Evolutionary conservation across 169 alveolate genomes (phyloP).

Genomic region (Neospora caninum): DNA sequence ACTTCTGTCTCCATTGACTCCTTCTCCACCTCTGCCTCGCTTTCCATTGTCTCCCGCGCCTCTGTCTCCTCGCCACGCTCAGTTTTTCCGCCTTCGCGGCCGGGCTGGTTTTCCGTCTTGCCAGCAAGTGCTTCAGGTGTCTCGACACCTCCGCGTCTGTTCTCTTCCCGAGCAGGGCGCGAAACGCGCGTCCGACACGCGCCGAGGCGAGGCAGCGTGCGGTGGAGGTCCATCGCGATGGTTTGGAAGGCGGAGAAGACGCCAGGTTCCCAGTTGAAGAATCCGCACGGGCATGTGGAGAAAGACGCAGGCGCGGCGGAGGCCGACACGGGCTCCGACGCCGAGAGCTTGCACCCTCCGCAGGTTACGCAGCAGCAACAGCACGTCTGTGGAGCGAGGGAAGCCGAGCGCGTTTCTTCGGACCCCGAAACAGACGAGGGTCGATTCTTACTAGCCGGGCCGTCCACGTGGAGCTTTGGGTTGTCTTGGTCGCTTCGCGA

Average conservation of each 20-base stretch:
- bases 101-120: too few species aligned
- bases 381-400: not conserved
- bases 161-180: not conserved
- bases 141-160: not conserved
- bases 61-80: too few species aligned
- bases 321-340: not conserved
- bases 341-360: not conserved
- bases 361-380: not conserved
- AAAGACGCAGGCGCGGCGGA: not conserved
- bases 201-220: constrained; percentile 51
- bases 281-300: not conserved
- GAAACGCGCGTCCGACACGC: not conserved
- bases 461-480: too few species aligned
- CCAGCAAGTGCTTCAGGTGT: too few species aligned
- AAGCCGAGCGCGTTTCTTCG: not conserved
- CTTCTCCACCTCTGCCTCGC: too few species aligned
- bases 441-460: too few species aligned
- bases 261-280: constrained; percentile 40
- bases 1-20: too few species aligned
- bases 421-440: too few species aligned
- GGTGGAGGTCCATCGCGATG: constrained; percentile 36
- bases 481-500: too few species aligned
- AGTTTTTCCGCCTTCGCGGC: too few species aligned
- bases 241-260: constrained; percentile 36
- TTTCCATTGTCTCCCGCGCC: too few species aligned